Base-by-base conservation (phyloP, 495 filamentous ascomycete species). In the Annulohypoxylon nitens region DNA sequence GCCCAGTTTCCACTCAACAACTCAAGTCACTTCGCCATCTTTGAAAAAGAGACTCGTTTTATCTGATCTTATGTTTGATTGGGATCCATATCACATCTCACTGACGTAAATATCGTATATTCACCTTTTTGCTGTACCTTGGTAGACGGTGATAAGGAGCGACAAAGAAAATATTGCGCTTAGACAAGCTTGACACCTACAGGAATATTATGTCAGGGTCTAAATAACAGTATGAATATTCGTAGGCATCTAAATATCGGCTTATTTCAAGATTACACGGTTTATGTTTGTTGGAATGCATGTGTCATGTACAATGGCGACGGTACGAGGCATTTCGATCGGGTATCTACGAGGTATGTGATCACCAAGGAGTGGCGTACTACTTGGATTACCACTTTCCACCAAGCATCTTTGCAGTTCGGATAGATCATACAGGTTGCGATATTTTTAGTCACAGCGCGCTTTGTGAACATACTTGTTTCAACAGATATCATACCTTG, bases 131-230 rank as follows among this genome's bases (percentile, higher is more conserved):
- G 30, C 30, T 5, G 39, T 12, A 67, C 55, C 58, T 55, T 61
- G 66, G 62, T 69, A 58, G 47, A 36, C 10, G 30, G 9, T 25
- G 45, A 62, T 68, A 57, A 36, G 9, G 14, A 25, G 37, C 8
- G 45, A 36, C 37, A 43, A 57, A 37, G 53, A 54, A 10, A 33
- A 10, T 9, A n/a, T 8, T 8, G 2, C 36, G 25, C 18, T n/a
- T 60, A 30, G 53, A 18, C 37, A 43, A 37, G 36, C 30, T 30
- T 25, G 14, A 36, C n/a, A 57, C 9, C 18, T 18, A 57, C 18
- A 47, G 20, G 43, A 14, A 45, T 45, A n/a, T 14, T 14, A 14
- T 45, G 14, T 30, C 30, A 30, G 14, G 14, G 14, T 45, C 9
- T 14, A 3, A 45, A 45, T 14, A 11, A 16, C 14, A 45, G 41